Evolutionary conservation across 441 rosid species (phyloP), one percentile per base, ranked within the genome.

Genomic region (Lagerstroemia fauriei): DNA sequence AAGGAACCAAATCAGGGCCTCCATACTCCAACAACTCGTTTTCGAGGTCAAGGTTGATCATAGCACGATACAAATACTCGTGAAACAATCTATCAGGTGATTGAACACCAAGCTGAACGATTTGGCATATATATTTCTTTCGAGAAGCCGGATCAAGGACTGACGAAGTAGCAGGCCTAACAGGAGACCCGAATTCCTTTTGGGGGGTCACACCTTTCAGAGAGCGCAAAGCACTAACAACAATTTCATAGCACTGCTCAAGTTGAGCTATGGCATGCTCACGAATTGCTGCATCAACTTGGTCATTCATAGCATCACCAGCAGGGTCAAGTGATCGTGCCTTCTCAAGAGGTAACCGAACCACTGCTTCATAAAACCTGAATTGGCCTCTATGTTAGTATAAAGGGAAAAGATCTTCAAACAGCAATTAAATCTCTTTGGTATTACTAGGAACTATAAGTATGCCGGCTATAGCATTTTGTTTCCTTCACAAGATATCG

Each of bases 361-460:
- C 97, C 69, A 95, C 97, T 78, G 98, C 99, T 89, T 94, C 99
- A 90, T 95, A 96, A 91, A 94, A 96, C 89, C 99, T 96, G 94
- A 85, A 92, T 68, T 63, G 56, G 68, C 47, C 75, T 65, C 32
- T 72, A 84, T 76, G 73, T 81, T 63, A 75, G 72, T 50, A 46
- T 63, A 29, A 53, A 57, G 25, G 46, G 44, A 34, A 31, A 31
- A 32, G 44, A 69, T 32, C 7, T 69, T 69, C 34, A 69, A 38
- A 34, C 46, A 32, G 5, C 34, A 61, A 61, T 61, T n/a, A 25
- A 16, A 31, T 34, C 46, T 16, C 46, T 69, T 34, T 17, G 6
- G 25, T 69, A 46, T 65, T 24, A 61, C 3, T 61, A 24, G 10
- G 25, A 61, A 4, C 29, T n/a, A 61, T 1, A 7, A 61, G 31